These are phyloP conservation scores for Dactylellina sp. DNA, from an alignment of 2,329 filamentous ascomycete genomes.

Conservation along the genomic window DNA sequence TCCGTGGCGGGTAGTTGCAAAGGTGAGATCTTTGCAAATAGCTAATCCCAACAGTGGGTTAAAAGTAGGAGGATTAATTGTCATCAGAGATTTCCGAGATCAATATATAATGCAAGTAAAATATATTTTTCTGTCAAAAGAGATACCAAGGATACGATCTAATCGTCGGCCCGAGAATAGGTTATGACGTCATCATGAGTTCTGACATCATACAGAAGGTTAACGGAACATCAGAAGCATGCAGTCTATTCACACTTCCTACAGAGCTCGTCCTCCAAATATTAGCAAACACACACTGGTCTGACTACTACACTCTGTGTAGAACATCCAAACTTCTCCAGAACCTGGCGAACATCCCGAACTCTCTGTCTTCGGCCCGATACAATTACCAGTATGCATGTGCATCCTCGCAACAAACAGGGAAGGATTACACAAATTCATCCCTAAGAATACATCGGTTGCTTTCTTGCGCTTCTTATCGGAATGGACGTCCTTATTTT, in stretches of 20 bases:
- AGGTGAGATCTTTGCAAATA: no score
- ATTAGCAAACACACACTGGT: constrained; percentile 21
- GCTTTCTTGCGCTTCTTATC: constrained; percentile 22
- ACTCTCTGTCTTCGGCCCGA: constrained; percentile 17
- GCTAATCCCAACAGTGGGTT: no score
- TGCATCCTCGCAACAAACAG: not conserved
- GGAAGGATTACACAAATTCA: not conserved
- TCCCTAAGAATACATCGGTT: constrained; percentile 15
- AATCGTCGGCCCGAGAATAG: no score
- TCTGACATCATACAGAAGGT: not conserved
- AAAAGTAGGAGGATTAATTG: no score
- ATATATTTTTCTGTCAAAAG: no score
- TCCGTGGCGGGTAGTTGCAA: no score
- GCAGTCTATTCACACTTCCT: constrained; percentile 3
- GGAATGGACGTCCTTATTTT: constrained; percentile 12
- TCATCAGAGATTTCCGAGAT: no score
- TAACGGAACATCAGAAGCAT: not conserved
- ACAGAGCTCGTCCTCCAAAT: constrained; percentile 27
- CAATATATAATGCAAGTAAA: no score
- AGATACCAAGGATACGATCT: no score
- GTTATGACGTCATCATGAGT: not conserved
- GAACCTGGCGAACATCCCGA: constrained; percentile 15
- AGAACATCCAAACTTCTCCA: constrained; percentile 6
- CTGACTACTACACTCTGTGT: constrained; percentile 22
- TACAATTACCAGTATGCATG: constrained; percentile 10